These are phyloP conservation scores for Haplosporangium gracile DNA, from an alignment of 192 early-diverging fungal genomes.

Conservation along the genomic window DNA sequence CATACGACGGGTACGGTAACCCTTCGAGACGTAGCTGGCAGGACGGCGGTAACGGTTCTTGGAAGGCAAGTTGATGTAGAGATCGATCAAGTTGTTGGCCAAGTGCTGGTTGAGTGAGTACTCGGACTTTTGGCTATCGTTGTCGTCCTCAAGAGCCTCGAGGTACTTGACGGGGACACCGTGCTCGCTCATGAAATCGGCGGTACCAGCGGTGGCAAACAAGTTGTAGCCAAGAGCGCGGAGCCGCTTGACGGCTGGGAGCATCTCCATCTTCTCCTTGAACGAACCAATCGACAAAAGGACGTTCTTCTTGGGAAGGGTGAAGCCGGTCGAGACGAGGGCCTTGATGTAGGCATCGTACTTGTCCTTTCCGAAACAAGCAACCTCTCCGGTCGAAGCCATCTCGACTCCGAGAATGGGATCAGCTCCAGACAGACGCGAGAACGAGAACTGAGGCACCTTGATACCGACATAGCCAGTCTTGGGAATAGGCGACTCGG, in stretches of 20 bases:
- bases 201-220: conserved; percentile 97
- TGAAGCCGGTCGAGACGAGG: conserved; percentile 92
- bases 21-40: conserved; percentile 93
- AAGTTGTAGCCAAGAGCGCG: conserved; percentile 89
- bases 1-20: conserved; percentile 96
- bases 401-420: conserved; percentile 99
- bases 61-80: conserved; percentile 99
- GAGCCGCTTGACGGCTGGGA: conserved; percentile 89
- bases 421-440: conserved; percentile 94
- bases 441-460: conserved; percentile 98
- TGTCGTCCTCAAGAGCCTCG: conserved; percentile 78
- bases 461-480: conserved; percentile 93
- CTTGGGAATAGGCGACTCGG: conserved; percentile 75
- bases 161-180: conserved; percentile 92
- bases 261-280: conserved; percentile 98
- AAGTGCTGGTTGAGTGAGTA: conserved; percentile 96
- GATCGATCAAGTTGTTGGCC: conserved; percentile 96
- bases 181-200: conserved; percentile 97
- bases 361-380: conserved; percentile 97
- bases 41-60: conserved; percentile 97
- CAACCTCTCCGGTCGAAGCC: conserved; percentile 99
- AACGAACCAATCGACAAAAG: conserved; percentile 96
- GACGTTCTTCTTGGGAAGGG: conserved; percentile 95
- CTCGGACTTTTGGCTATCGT: conserved; percentile 77
- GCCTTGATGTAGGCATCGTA: conserved; percentile 99